These are phyloP conservation scores for Aspergillus nomiae DNA, from an alignment of 2,329 filamentous ascomycete species.

Conservation along the genomic window DNA sequence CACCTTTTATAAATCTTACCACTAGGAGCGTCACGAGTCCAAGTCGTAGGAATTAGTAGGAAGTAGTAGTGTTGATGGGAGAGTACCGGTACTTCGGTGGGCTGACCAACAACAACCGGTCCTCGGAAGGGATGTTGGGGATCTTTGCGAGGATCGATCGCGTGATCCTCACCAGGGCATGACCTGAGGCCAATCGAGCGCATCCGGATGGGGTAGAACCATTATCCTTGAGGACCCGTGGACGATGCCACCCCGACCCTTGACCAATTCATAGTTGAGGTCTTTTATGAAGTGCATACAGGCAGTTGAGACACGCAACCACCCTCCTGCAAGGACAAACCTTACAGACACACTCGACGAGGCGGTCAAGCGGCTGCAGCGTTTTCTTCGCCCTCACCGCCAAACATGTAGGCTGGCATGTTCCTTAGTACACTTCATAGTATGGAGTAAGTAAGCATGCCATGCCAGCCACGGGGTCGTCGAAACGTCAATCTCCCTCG, in stretches of 20 bases:
- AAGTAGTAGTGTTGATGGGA: background rate
- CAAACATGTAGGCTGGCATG: background rate
- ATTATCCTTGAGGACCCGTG: conserved; percentile 1
- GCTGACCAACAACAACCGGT: background rate
- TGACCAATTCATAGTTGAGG: background rate
- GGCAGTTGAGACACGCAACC: conserved; percentile 3
- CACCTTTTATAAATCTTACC: background rate
- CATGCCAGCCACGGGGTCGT: conserved; percentile 3
- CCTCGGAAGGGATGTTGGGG: background rate
- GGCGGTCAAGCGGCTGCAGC: conserved; percentile 3
- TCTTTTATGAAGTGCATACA: background rate
- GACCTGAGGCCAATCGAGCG: background rate
- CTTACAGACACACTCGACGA: conserved; percentile 4
- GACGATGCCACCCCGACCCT: background rate
- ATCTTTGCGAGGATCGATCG: background rate
- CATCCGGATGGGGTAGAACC: background rate
- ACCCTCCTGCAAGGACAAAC: conserved; percentile 1
- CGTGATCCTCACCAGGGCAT: background rate
- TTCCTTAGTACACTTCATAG: background rate
- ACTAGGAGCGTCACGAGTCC: background rate
- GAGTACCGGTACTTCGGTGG: background rate
- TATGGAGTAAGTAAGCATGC: background rate
- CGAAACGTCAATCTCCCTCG: background rate
- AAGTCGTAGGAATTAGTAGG: background rate
- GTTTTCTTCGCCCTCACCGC: background rate